Base-by-base conservation (phyloP, 139 green algal species). In the Medakamo hakoo region DNA sequence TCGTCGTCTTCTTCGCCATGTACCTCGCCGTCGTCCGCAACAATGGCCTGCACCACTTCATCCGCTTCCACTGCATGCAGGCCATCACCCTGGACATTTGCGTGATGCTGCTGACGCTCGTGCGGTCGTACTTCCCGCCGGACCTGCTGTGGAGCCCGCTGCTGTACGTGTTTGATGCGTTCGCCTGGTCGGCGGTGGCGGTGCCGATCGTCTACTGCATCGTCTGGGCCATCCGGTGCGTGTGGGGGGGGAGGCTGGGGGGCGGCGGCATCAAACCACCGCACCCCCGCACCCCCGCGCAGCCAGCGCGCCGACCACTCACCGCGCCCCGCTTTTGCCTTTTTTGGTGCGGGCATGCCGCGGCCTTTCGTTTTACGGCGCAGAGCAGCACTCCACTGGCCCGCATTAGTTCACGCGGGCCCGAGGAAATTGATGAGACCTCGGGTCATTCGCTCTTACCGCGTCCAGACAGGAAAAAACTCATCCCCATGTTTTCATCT, bases 41-140 rank as follows among this genome's bases (percentile, higher is more conserved):
- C 76, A 82, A 68, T 20, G 83, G 78, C 68, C 68, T 90, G 23
- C 76, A 77, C 61, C 83, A 90, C 72, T 90, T 90, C 66, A 76
- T 88, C 26, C 76, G 83, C n/a, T 90, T 87, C 75, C 80, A 88
- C 63, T 77, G 68, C 60, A 90, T 90, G 83, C 82, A 86, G 78
- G 76, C 77, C 28, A 79, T 87, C 52, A 86, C 86, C 78, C 63
- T 89, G 26, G 82, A 89, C 64, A 88, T 89, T 61, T 60, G 82
- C 27, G 71, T 77, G 31, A 89, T 89, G 82, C 60, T 88, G 24
- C 80, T 85, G 66, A 80, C 69, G 49, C 82, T 89, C 60, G 48
- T 87, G 30, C 68, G 71, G 27, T 52, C 65, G 23, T 88, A 88
- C 67, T 68, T 87, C 40, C 82, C 82, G 21, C 67, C 78, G 2